Conservation (phyloP, 805 yeast species). For the Nakazawaea anatomiae region DNA sequence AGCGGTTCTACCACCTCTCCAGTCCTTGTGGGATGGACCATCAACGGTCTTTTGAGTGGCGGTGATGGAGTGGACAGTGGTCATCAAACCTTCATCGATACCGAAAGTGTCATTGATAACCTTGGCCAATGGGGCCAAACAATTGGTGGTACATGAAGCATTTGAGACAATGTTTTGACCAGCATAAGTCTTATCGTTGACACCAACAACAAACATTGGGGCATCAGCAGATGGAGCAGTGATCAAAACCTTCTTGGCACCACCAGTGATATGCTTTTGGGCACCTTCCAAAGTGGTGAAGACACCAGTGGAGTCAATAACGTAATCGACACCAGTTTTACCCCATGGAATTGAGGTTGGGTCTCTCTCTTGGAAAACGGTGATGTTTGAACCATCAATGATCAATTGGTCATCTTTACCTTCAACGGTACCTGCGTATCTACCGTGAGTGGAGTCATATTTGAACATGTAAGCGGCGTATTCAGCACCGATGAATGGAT, state of each 20-base stretch:
- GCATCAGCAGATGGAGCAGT: conserved; percentile 94
- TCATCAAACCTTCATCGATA: conserved; percentile 89
- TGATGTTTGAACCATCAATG: conserved; percentile 63
- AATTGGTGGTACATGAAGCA: conserved; percentile 95
- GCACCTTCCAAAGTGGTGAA: conserved; percentile 82
- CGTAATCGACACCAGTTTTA: conserved; percentile 71
- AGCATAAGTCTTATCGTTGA: conserved; percentile 75
- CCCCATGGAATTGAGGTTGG: conserved; percentile 91
- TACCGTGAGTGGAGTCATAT: conserved; percentile 92
- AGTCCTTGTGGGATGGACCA: conserved; percentile 96
- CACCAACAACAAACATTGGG: conserved; percentile 94
- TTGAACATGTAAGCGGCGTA: conserved; percentile 95
- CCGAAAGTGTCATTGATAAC: conserved; percentile 81
- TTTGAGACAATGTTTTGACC: conserved; percentile 77
- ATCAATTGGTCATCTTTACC: conserved; percentile 50
- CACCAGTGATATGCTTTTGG: conserved; percentile 77
- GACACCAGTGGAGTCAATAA: conserved; percentile 92
- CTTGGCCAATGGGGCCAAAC: conserved; percentile 93
- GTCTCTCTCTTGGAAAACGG: conserved; percentile 75
- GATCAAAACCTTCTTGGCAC: conserved; percentile 92
- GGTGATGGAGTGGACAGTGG: conserved; percentile 93
- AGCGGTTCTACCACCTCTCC: conserved; percentile 98
- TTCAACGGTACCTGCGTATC: conserved; percentile 68
- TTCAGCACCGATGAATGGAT: conserved; percentile 85
- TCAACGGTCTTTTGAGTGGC: conserved; percentile 96